phyloP scores from a whole-genome alignment of 106 monocot genomes.

The Narthecium ossifragum region DNA sequence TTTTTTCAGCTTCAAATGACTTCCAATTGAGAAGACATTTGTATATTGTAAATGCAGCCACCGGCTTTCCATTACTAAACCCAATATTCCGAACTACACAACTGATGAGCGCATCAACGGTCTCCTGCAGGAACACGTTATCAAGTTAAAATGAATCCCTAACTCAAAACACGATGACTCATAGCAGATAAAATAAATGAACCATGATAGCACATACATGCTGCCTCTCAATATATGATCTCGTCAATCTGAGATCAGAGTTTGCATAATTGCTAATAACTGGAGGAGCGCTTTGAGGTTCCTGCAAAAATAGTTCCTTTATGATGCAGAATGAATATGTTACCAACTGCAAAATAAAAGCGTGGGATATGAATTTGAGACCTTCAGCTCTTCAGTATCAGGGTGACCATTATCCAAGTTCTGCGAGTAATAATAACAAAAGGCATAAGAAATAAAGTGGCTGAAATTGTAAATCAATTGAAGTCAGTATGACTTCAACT shows the following conservation, averaged over 20 bases:
- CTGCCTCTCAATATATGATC: constrained; percentile 67
- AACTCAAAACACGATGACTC: background rate
- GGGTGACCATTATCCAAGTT: constrained; percentile 50
- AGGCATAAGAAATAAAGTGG: constrained; percentile 3
- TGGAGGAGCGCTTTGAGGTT: constrained; percentile 59
- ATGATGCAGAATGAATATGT: background rate
- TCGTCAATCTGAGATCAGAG: constrained; percentile 45
- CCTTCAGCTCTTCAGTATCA: constrained; percentile 41
- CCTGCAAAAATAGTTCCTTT: constrained; percentile 28
- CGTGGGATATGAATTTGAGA: constrained; percentile 2
- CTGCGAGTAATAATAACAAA: constrained; percentile 19
- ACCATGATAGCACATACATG: constrained; percentile 38
- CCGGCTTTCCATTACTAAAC: constrained; percentile 72
- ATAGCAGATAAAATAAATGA: background rate
- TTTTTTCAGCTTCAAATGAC: constrained; percentile 91
- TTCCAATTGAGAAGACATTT: constrained; percentile 98
- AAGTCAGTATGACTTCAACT: background rate
- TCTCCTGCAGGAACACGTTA: constrained; percentile 56
- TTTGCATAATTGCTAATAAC: constrained; percentile 43
- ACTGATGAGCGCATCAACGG: constrained; percentile 60
- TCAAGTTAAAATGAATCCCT: constrained; percentile 1
- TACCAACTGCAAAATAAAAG: background rate
- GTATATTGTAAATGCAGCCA: constrained; percentile 88
- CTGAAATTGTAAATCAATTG: constrained; percentile 1
- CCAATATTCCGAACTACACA: constrained; percentile 78